These are phyloP conservation scores for Diatrype stigma DNA, from an alignment of 2,329 filamentous ascomycete genomes.

Conservation along the genomic window DNA sequence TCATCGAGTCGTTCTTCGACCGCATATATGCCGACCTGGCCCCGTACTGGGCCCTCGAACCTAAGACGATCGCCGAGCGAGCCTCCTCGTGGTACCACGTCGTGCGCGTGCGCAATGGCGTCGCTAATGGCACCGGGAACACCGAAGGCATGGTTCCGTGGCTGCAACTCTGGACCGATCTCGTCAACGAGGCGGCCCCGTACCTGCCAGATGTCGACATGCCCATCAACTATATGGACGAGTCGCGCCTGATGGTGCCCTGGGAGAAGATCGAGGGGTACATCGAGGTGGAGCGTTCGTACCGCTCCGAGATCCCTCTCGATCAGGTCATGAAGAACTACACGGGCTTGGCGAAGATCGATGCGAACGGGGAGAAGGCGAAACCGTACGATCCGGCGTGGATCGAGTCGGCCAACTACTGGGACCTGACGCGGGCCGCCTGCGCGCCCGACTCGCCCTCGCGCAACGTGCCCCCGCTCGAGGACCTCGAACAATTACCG, in stretches of 20 bases:
- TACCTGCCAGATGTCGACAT: constrained; percentile 51
- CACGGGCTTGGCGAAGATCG: constrained; percentile 23
- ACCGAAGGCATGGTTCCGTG: constrained; percentile 37
- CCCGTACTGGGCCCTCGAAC: constrained; percentile 56
- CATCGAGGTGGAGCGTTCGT: constrained; percentile 36
- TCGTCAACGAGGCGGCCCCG: constrained; percentile 48
- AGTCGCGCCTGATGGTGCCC: constrained; percentile 48
- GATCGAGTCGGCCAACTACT: constrained; percentile 36
- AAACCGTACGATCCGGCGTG: constrained; percentile 33
- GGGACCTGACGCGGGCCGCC: constrained; percentile 43
- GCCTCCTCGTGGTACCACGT: constrained; percentile 41
- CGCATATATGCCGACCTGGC: constrained; percentile 60
- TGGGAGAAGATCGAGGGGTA: constrained; percentile 46
- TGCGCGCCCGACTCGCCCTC: constrained; percentile 48
- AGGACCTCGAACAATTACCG: constrained; percentile 28
- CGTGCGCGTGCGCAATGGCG: constrained; percentile 45
- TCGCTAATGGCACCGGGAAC: constrained; percentile 35
- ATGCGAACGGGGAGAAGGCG: constrained; percentile 9
- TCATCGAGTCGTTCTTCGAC: constrained; percentile 62
- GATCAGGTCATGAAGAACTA: constrained; percentile 35
- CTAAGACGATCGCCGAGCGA: constrained; percentile 33
- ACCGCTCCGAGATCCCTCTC: constrained; percentile 32
- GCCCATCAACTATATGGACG: constrained; percentile 48
- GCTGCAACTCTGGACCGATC: constrained; percentile 43
- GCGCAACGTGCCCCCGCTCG: constrained; percentile 29